phyloP scores from a whole-genome alignment of 371 early-diverging fungal genomes.

The Rhizopus delemar region DNA sequence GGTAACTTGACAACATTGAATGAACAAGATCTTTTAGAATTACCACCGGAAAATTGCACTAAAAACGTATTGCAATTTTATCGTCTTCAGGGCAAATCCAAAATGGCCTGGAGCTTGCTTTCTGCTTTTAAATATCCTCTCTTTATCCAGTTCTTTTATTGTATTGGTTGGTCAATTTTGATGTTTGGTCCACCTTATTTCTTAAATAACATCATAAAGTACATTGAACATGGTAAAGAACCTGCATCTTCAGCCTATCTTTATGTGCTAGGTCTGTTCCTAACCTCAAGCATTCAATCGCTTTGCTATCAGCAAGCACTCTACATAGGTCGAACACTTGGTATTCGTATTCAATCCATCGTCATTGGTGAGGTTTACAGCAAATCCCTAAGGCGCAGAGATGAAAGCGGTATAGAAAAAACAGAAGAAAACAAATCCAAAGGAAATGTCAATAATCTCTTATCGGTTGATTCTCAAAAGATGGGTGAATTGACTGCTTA shows the following conservation, averaged over 20 bases:
- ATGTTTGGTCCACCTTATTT: constrained; percentile 61
- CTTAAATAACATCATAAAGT: constrained; percentile 58
- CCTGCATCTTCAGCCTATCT: constrained; percentile 50
- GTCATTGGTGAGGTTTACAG: constrained; percentile 61
- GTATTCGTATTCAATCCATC: constrained; percentile 58
- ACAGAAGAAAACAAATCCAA: constrained; percentile 31
- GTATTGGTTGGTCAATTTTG: constrained; percentile 50
- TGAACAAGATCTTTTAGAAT: constrained; percentile 53
- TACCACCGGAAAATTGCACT: constrained; percentile 38
- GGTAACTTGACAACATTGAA: constrained; percentile 50
- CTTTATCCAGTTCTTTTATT: constrained; percentile 42
- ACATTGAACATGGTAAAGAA: constrained; percentile 45
- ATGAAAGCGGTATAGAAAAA: constrained; percentile 34
- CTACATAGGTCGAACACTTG: constrained; percentile 56
- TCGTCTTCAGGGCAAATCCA: constrained; percentile 11
- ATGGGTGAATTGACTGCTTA: constrained; percentile 55
- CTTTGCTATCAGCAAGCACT: constrained; percentile 53
- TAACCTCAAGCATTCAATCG: constrained; percentile 51
- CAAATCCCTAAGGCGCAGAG: constrained; percentile 59
- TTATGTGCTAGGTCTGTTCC: constrained; percentile 62
- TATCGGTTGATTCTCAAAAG: constrained; percentile 62
- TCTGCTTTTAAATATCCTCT: constrained; percentile 39
- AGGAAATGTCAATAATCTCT: constrained; percentile 52
- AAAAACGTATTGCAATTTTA: constrained; percentile 31
- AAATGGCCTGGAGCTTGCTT: constrained; percentile 29